A percentile compares a stretch with the other conserved stretches of the same genome.
Evolutionary conservation across 768 basidiomycete genomes (phyloP).

Genomic region (Lyophyllum atratum): DNA sequence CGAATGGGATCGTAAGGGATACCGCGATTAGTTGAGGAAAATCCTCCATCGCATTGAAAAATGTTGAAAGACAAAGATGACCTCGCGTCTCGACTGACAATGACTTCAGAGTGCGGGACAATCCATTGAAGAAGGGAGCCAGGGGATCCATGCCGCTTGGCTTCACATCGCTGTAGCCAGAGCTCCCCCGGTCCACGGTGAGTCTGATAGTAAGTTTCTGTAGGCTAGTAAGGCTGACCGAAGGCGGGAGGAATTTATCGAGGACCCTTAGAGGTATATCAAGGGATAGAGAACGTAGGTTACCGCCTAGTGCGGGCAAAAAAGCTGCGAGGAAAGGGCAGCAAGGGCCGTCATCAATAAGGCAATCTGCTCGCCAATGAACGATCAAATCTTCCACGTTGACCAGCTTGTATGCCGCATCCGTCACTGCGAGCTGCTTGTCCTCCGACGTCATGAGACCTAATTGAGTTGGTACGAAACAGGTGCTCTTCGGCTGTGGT

Average conservation of each 20-base stretch:
- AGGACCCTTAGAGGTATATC: conserved; percentile 1
- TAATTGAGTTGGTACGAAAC: neutral
- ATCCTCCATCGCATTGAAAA: conserved; percentile 17
- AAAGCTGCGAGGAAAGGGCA: conserved; percentile 17
- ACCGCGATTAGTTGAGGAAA: conserved; percentile 20
- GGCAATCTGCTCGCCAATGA: conserved; percentile 19
- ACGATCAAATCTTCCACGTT: conserved; percentile 22
- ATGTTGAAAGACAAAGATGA: conserved; percentile 19
- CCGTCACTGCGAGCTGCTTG: conserved; percentile 16
- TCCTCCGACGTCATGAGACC: conserved; percentile 15
- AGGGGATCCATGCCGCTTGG: neutral
- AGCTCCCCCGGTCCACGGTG: conserved; percentile 10
- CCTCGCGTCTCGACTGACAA: conserved; percentile 25
- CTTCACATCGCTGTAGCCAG: neutral
- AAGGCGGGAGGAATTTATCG: neutral
- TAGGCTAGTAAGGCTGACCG: neutral
- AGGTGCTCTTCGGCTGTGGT: neutral
- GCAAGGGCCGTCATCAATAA: conserved; percentile 16
- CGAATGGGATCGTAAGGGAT: conserved; percentile 24
- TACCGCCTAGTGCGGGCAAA: conserved; percentile 18
- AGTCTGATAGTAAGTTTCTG: conserved; percentile 17
- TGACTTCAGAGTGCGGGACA: neutral
- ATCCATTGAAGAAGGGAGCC: neutral
- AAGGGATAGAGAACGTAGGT: neutral
- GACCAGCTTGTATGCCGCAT: conserved; percentile 13